Conservation (phyloP, 768 basidiomycete species). For the Rhizopogon rudus region DNA sequence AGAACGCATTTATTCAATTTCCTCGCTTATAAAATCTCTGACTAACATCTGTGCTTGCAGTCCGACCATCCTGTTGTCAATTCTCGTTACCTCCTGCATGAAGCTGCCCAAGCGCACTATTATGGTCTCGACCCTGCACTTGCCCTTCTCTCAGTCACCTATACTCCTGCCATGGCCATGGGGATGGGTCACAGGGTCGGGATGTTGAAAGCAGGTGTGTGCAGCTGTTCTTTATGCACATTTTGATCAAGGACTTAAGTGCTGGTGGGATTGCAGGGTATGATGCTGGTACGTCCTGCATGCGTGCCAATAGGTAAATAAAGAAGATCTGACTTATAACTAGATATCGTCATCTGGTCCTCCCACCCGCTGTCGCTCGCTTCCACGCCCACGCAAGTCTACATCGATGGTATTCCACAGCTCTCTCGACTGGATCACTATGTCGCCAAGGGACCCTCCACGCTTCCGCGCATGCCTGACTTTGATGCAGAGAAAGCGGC, state of each 20-base stretch:
- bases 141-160: conserved; percentile 63
- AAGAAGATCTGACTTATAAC: neutral
- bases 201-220: conserved; percentile 42
- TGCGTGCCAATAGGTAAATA: neutral
- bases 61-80: conserved; percentile 57
- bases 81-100: conserved; percentile 63
- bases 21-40: neutral
- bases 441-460: conserved; percentile 28
- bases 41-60: conserved; percentile 22
- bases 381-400: conserved; percentile 70
- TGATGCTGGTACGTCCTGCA: conserved; percentile 35
- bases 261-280: conserved; percentile 24
- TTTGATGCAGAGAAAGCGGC: conserved; percentile 65
- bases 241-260: neutral
- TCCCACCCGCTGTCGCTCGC: conserved; percentile 71
- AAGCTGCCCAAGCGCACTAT: conserved; percentile 68
- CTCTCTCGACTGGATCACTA: conserved; percentile 40
- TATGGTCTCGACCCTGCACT: conserved; percentile 55
- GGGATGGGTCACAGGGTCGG: conserved; percentile 80
- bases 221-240: neutral
- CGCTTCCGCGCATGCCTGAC: conserved; percentile 54
- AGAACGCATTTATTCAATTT: neutral
- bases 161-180: conserved; percentile 56
- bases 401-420: conserved; percentile 83
- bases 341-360: conserved; percentile 72